Percentiles rank a stretch among this genome's conserved stretches.
phyloP scores from a whole-genome alignment of 768 basidiomycete species.

The Phylloporus sp. region DNA sequence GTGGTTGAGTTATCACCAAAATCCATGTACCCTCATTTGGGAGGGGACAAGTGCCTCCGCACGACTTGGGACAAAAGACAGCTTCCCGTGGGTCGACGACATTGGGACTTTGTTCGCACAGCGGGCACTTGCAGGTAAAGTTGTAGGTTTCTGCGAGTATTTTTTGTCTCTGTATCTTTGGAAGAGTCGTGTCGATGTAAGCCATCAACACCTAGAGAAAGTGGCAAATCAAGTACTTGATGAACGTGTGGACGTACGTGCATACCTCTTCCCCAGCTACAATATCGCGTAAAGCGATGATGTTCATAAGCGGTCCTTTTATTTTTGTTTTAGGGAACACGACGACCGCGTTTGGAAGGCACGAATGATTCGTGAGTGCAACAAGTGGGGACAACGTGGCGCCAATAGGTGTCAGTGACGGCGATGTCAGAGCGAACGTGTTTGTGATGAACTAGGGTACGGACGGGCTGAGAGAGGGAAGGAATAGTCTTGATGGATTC shows the following conservation, averaged over 20 bases:
- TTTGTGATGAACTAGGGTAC: constrained; percentile 80
- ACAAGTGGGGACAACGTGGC: constrained; percentile 74
- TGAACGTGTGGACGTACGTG: neutral
- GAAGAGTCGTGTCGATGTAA: constrained; percentile 82
- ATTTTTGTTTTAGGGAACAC: constrained; percentile 62
- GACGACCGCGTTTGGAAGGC: constrained; percentile 83
- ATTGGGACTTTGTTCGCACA: constrained; percentile 39
- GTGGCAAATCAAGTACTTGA: neutral
- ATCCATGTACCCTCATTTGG: constrained; percentile 52
- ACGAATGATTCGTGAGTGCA: constrained; percentile 86
- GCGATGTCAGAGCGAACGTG: constrained; percentile 79
- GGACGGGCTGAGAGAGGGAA: constrained; percentile 1
- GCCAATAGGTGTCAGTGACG: constrained; percentile 76
- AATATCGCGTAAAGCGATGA: constrained; percentile 69
- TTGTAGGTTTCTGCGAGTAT: constrained; percentile 68
- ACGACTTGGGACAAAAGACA: constrained; percentile 63
- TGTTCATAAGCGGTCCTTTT: constrained; percentile 61
- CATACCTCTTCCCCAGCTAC: constrained; percentile 63
- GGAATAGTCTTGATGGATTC: constrained; percentile 9
- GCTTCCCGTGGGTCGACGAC: constrained; percentile 61
- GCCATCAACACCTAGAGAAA: constrained; percentile 62
- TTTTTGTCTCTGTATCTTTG: constrained; percentile 47
- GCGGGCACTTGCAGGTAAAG: constrained; percentile 65
- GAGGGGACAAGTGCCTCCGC: constrained; percentile 57
- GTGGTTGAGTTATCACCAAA: neutral